Conservation (phyloP, 805 yeast species). For the Sugiyamaella chiloensis region DNA sequence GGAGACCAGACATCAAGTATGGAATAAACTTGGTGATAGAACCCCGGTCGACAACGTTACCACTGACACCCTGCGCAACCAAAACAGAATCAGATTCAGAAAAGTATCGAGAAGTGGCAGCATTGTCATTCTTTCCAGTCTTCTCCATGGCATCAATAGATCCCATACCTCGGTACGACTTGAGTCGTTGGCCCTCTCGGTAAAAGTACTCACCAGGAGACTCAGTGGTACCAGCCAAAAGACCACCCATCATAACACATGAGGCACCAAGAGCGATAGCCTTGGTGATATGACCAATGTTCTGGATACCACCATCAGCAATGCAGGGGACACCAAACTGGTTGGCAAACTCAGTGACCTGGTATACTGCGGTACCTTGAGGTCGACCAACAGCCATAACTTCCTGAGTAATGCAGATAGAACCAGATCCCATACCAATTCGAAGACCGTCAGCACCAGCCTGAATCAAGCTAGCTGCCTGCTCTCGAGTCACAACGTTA, state of each 20-base stretch:
- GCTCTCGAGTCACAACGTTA: slow-evolving; percentile 98
- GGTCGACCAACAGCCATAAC: slow-evolving; percentile 99
- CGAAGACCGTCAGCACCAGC: slow-evolving; percentile 98
- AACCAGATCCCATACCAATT: slow-evolving; percentile 99
- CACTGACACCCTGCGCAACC: slow-evolving; percentile 99
- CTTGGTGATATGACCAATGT: slow-evolving; percentile 97
- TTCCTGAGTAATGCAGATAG: slow-evolving; percentile 98
- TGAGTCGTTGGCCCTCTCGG: slow-evolving; percentile 97
- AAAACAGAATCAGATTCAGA: slow-evolving; percentile 92
- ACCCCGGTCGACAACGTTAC: slow-evolving; percentile 95
- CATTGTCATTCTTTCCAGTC: slow-evolving; percentile 85
- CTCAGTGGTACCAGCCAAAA: slow-evolving; percentile 97
- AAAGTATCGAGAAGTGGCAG: slow-evolving; percentile 97
- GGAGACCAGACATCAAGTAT: slow-evolving; percentile 90
- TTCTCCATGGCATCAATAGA: slow-evolving; percentile 97
- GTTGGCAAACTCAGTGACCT: slow-evolving; percentile 89
- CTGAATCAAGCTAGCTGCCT: slow-evolving; percentile 89
- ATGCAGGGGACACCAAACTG: slow-evolving; percentile 97
- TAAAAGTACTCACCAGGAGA: slow-evolving; percentile 98
- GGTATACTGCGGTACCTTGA: slow-evolving; percentile 97
- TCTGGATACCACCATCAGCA: slow-evolving; percentile 99
- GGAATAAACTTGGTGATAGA: slow-evolving; percentile 91
- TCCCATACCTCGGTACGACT: slow-evolving; percentile 99
- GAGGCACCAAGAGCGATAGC: slow-evolving; percentile 97
- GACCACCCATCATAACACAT: slow-evolving; percentile 98